Percentiles rank a stretch among this genome's conserved stretches.
These are phyloP conservation scores for Saturnispora ahearnii DNA, from an alignment of 805 yeast genomes.

Conservation along the genomic window DNA sequence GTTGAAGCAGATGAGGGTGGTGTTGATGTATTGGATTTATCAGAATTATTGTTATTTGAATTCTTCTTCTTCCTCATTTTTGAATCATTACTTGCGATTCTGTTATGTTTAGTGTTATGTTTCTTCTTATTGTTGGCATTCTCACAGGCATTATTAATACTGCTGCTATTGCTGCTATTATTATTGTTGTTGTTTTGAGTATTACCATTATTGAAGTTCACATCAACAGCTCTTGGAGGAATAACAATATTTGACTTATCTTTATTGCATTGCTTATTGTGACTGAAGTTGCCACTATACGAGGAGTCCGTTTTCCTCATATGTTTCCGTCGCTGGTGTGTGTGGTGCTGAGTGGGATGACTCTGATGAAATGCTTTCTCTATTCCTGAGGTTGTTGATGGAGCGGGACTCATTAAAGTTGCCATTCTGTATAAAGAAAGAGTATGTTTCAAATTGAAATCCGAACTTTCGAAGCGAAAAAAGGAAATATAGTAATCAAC, in stretches of 20 bases:
- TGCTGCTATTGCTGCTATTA: constrained; percentile 3
- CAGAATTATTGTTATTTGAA: neutral
- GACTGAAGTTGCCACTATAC: neutral
- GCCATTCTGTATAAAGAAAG: neutral
- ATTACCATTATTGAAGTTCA: constrained; percentile 10
- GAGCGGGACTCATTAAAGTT: constrained; percentile 3
- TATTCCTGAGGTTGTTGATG: neutral
- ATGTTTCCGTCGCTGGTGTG: neutral
- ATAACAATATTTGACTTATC: constrained; percentile 14
- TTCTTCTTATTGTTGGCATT: neutral
- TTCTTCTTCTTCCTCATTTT: neutral
- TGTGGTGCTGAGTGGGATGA: neutral
- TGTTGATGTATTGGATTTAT: neutral
- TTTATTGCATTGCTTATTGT: constrained; percentile 30
- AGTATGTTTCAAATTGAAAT: neutral
- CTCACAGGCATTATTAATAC: neutral
- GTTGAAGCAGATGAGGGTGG: neutral
- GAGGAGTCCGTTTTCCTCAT: neutral
- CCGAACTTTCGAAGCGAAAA: neutral
- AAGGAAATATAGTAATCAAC: neutral
- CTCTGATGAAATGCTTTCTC: neutral
- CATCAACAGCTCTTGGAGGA: constrained; percentile 26
- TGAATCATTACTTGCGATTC: constrained; percentile 9
- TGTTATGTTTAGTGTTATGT: constrained; percentile 6
- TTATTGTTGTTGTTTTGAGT: constrained; percentile 10